Percentiles rank a stretch among this genome's conserved stretches.
phyloP scores from a whole-genome alignment of 805 yeast species.

The Cyberlindnera amylophila region DNA sequence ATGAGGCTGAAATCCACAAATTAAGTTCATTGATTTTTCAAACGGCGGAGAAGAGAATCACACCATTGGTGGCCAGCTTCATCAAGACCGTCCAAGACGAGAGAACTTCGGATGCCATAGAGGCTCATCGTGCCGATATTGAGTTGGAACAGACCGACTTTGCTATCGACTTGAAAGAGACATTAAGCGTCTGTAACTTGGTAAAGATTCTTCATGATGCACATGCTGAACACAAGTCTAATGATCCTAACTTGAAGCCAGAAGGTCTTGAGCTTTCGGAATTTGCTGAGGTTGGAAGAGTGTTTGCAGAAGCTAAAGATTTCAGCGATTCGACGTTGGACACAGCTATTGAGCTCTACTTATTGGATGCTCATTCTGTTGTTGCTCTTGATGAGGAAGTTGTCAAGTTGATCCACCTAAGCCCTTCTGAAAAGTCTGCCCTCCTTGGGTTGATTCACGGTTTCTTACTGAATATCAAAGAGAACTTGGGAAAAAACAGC shows the following conservation, averaged over 20 bases:
- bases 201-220: constrained; percentile 31
- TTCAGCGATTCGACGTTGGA: constrained; percentile 5
- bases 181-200: constrained; percentile 29
- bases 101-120: constrained; percentile 34
- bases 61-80: constrained; percentile 53
- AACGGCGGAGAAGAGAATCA: constrained; percentile 27
- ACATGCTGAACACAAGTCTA: constrained; percentile 10
- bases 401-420: constrained; percentile 29
- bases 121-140: constrained; percentile 32
- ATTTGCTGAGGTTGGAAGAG: constrained; percentile 28
- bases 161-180: constrained; percentile 27
- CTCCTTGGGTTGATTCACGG: constrained; percentile 42
- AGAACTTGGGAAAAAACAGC: constrained; percentile 2
- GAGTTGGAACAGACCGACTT: constrained; percentile 22
- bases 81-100: constrained; percentile 42
- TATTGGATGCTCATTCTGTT: constrained; percentile 42
- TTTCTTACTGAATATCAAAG: constrained; percentile 19
- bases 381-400: constrained; percentile 30
- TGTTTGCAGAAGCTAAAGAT: constrained; percentile 27
- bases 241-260: constrained; percentile 3
- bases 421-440: constrained; percentile 23
- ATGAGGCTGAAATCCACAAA: constrained; percentile 48
- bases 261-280: constrained; percentile 10
- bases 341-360: constrained; percentile 39
- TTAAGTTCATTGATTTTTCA: constrained; percentile 42